Evolutionary conservation across 2,329 filamentous ascomycete genomes (phyloP), one percentile per base, ranked within the genome.

Genomic region (Cladosporium sp.): DNA sequence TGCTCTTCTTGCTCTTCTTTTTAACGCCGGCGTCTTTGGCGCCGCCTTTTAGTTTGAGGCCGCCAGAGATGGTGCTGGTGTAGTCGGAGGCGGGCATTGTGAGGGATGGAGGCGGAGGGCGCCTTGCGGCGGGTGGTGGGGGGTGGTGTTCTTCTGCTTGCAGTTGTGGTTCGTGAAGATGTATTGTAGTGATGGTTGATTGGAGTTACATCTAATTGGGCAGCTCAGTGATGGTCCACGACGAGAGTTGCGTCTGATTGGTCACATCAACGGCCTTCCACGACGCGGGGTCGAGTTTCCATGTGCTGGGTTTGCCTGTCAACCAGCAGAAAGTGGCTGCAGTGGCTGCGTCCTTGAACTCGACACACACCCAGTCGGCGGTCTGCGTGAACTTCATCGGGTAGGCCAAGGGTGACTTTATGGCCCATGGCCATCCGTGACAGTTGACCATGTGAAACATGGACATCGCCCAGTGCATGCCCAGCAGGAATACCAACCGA

Each of bases 21-120:
- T 90, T 88, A 70, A 87, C 81, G 74, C 76, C 73, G 57, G 86
- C 88, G 68, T 85, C 81, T 74, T 88, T 89, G 24, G 55, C 63
- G 68, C 83, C 86, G 74, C 93, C 92, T 81, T 97, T 97, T 67
- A 97, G 86, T 76, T 92, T 94, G 38, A 97, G 86, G 68, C 90
- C 90, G 72, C 92, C 92, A 74, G 89, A 87, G 66, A 87, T 85
- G 68, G 86, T 85, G 65, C 87, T 81, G 58, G 84, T 79, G 81
- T 96, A 96, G 72, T 96, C 92, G 77, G 91, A 89, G 65, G 87
- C 85, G 28, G 89, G 86, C 90, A 93, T 93, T 55, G 47, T 62
- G 49, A 18, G 15, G 4, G 57, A 32, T 10, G 18, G 12, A 21
- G 34, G n/a, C 21, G 55, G 6, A 8, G 34, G 5, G 36, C 38